A percentile compares a stretch with the other conserved stretches of the same genome.
phyloP scores from a whole-genome alignment of 495 filamentous ascomycete species.

The Elasticomyces elasticus region DNA sequence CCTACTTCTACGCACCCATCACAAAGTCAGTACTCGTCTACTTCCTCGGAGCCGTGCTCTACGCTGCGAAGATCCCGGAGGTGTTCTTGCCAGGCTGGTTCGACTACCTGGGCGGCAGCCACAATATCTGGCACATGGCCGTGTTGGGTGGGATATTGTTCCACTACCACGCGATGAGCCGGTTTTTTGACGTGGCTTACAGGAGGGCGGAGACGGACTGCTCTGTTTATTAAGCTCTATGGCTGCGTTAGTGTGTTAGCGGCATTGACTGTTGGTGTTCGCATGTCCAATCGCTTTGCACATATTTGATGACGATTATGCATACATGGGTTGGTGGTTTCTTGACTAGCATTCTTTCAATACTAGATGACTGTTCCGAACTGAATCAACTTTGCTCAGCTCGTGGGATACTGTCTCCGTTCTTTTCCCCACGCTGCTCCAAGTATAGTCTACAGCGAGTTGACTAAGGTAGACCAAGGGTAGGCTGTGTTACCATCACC shows the following conservation, averaged over 20 bases:
- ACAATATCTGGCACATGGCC: slow-evolving; percentile 96
- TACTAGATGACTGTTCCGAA: not conserved
- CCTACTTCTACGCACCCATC: slow-evolving; percentile 84
- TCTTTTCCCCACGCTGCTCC: too few relatives aligned
- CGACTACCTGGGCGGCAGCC: slow-evolving; percentile 86
- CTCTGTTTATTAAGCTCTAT: slow-evolving; percentile 25
- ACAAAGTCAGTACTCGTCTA: slow-evolving; percentile 79
- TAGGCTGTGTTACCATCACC: too few relatives aligned
- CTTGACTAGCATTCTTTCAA: not conserved
- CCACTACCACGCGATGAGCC: slow-evolving; percentile 92
- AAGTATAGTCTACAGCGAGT: too few relatives aligned
- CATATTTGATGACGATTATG: not conserved
- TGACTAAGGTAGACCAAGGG: too few relatives aligned
- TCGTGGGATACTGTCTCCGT: too few relatives aligned
- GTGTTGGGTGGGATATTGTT: slow-evolving; percentile 94
- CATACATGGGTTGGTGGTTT: not conserved
- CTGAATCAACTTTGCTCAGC: too few relatives aligned
- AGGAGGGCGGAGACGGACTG: slow-evolving; percentile 53
- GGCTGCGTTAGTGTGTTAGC: not conserved
- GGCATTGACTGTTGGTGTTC: not conserved
- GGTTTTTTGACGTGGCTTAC: slow-evolving; percentile 85
- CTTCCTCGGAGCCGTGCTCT: slow-evolving; percentile 70
- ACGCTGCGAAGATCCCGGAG: slow-evolving; percentile 91
- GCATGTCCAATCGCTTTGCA: not conserved
- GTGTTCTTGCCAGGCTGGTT: slow-evolving; percentile 85